A percentile compares a stretch with the other conserved stretches of the same genome.
These are phyloP conservation scores for Parathielavia hyrcaniae DNA, from an alignment of 495 filamentous ascomycete species.

Conservation along the genomic window DNA sequence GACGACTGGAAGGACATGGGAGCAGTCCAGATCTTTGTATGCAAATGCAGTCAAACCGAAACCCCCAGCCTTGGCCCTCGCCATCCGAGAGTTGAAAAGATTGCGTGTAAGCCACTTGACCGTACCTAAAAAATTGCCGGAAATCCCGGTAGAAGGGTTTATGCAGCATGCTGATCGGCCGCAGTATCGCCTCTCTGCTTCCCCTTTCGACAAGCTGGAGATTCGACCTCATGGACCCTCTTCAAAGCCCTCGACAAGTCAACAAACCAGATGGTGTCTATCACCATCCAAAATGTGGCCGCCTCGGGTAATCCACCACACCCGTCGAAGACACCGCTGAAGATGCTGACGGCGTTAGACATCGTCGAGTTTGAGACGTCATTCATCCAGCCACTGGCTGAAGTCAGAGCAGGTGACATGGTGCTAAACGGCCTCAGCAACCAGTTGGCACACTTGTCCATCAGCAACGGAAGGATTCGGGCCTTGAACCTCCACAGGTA, in stretches of 20 bases:
- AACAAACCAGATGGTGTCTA: conserved; percentile 6
- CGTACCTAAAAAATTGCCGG: too few relatives aligned
- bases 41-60: not conserved
- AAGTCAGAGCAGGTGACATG: not conserved
- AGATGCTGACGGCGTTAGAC: not conserved
- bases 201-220: conserved; percentile 8
- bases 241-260: conserved; percentile 13
- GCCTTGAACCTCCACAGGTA: conserved; percentile 13
- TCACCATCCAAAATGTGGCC: not conserved
- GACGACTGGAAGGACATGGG: not conserved
- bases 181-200: conserved; percentile 11
- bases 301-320: not conserved
- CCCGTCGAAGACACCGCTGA: not conserved
- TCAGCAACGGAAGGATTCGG: conserved; percentile 1
- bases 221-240: conserved; percentile 3
- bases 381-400: conserved; percentile 4
- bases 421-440: conserved; percentile 13
- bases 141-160: not conserved
- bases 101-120: conserved; percentile 1
- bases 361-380: conserved; percentile 4
- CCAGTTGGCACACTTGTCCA: conserved; percentile 10
- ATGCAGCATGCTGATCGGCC: too few relatives aligned
- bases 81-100: conserved; percentile 3
- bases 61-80: not conserved
- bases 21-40: not conserved